Evolutionary conservation across 2,329 filamentous ascomycete genomes (phyloP), one percentile per base, ranked within the genome.

Genomic region (Pseudocercospora eumusae): DNA sequence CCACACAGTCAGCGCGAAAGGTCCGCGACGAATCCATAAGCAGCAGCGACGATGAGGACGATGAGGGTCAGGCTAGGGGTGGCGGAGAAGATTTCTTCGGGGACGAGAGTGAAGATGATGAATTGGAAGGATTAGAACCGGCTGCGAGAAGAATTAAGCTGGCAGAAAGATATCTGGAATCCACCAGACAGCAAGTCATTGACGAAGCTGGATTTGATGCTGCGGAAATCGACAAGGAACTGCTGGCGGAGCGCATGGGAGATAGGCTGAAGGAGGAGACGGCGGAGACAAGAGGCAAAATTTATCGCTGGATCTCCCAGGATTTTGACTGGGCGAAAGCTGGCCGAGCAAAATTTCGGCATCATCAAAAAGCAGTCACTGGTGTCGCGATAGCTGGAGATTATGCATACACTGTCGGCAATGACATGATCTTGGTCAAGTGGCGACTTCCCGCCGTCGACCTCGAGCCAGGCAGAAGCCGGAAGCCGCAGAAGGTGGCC

Each of bases 161-260:
- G 27, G 95, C 95, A 28, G 92, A 98, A 79, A 87, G 91, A 71
- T 98, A 99, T 75, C 84, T 99, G 59, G 89, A 96, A 59, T 96
- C 96, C 74, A 87, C 97, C 65, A 87, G 89, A 71, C 85, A 90
- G 71, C 90, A 96, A 69, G 77, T 81, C 25, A 76, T 82, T 61
- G 89, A 96, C 69, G 89, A 92, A 66, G 84, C 84, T 57, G 95
- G 92, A 42, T 99, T 98, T 73, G 92, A 99, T 77, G 95, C 95
- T 7, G 92, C 89, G 69, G 91, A 98, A 57, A 90, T 99, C 62
- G 95, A 98, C 78, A 84, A 89, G 62, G 95, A 99, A 74, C 80
- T 97, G 70, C 93, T 99, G 71, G 92, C 93, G 45, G 61, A 69
- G 58, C 75, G 75, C 45, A 76, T 75, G 73, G 74, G 75, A 28